phyloP scores from a whole-genome alignment of 768 basidiomycete genomes.

The Tulasnella calospora region DNA sequence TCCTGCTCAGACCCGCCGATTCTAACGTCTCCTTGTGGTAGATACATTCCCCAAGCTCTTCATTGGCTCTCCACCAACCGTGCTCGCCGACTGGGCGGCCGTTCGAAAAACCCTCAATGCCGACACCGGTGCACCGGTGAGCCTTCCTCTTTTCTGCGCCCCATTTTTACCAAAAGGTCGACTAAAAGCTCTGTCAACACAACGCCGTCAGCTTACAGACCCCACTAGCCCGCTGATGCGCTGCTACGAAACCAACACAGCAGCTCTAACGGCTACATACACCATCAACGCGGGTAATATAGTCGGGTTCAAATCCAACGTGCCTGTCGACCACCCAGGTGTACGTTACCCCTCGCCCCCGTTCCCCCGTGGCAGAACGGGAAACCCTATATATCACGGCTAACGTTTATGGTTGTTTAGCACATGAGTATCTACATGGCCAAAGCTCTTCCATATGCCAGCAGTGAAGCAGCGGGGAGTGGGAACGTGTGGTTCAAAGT shows the following conservation, averaged over 20 bases:
- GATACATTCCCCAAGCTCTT: slow-evolving; percentile 18
- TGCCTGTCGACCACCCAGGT: slow-evolving; percentile 28
- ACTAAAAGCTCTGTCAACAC: background rate
- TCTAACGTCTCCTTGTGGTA: background rate
- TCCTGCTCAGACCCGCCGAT: background rate
- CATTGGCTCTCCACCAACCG: background rate
- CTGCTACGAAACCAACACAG: slow-evolving; percentile 36
- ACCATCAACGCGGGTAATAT: slow-evolving; percentile 34
- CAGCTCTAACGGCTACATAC: slow-evolving; percentile 31
- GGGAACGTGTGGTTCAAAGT: slow-evolving; percentile 32
- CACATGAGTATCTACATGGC: slow-evolving; percentile 30
- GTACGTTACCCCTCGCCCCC: slow-evolving; percentile 17
- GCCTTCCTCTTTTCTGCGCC: slow-evolving; percentile 9
- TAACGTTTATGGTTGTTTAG: background rate
- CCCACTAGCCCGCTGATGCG: slow-evolving; percentile 35
- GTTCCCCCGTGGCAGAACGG: background rate
- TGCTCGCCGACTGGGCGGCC: background rate
- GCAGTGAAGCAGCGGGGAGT: slow-evolving; percentile 27
- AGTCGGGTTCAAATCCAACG: slow-evolving; percentile 34
- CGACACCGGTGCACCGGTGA: slow-evolving; percentile 36
- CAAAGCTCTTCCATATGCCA: slow-evolving; percentile 25
- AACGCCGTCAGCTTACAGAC: slow-evolving; percentile 30
- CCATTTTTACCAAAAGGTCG: background rate
- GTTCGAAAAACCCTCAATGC: slow-evolving; percentile 31
- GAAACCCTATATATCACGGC: background rate